phyloP scores from a whole-genome alignment of 177 flowering plant species.

The Vitis hybrid region DNA sequence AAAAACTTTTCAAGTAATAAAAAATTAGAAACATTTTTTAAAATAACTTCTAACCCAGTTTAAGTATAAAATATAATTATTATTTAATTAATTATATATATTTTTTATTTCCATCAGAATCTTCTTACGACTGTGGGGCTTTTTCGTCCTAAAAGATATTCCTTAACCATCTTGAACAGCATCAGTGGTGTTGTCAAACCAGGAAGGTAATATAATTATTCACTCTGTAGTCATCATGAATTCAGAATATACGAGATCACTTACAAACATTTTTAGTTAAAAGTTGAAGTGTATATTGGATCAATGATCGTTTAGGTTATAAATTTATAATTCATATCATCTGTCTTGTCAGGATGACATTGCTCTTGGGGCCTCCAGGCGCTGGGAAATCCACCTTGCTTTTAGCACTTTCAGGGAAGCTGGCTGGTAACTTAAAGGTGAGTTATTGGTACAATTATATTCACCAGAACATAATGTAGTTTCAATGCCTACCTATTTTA shows the following conservation, averaged over 20 bases:
- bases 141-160: constrained; percentile 47
- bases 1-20: background rate
- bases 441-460: constrained; percentile 10
- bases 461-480: no score
- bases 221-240: no score
- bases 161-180: constrained; percentile 60
- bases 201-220: constrained; percentile 54
- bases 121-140: constrained; percentile 42
- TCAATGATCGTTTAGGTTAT: no score
- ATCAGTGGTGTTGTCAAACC: constrained; percentile 70
- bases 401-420: constrained; percentile 72
- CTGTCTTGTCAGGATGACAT: constrained; percentile 63
- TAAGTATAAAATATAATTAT: background rate
- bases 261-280: no score
- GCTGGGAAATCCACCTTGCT: constrained; percentile 87
- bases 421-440: constrained; percentile 61
- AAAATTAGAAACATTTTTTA: no score
- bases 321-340: no score
- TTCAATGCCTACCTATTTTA: background rate
- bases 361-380: constrained; percentile 92
- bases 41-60: accelerated
- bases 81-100: background rate
- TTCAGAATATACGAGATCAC: background rate
- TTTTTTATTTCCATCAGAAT: constrained; percentile 35
- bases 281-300: no score